phyloP scores from a whole-genome alignment of 1,284 basidiomycete genomes.

The Ustilago sp. region DNA sequence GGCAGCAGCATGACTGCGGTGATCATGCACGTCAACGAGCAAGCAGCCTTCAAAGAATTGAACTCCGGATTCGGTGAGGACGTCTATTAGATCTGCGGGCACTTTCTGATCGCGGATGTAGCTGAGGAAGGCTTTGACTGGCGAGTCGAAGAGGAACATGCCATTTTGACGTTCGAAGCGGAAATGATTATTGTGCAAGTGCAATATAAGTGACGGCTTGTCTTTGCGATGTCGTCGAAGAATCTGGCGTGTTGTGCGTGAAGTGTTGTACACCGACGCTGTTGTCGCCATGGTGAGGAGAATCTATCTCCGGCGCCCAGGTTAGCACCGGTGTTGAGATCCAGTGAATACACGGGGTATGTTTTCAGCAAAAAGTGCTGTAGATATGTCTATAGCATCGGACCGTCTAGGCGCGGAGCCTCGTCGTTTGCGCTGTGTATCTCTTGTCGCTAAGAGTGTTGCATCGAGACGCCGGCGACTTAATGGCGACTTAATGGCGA shows the following conservation, averaged over 20 bases:
- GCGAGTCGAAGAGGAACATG: conserved; percentile 65
- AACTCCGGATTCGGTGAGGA: conserved; percentile 58
- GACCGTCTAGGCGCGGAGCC: background rate
- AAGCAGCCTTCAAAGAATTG: conserved; percentile 67
- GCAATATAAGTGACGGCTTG: conserved; percentile 62
- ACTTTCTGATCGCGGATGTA: conserved; percentile 64
- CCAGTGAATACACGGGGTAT: background rate
- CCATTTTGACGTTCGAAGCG: conserved; percentile 67
- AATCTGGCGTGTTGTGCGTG: conserved; percentile 66
- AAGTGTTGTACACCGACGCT: conserved; percentile 66
- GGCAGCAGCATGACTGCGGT: conserved; percentile 48
- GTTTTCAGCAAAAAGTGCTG: background rate
- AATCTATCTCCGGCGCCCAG: background rate
- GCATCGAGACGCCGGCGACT: background rate
- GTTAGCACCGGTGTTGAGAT: background rate
- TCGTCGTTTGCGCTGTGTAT: background rate
- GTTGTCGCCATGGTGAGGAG: conserved; percentile 61
- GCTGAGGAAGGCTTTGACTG: conserved; percentile 61
- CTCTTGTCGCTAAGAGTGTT: background rate
- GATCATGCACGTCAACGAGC: conserved; percentile 67
- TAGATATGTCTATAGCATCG: background rate
- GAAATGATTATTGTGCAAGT: conserved; percentile 62
- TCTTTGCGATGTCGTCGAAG: conserved; percentile 64
- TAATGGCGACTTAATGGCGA: background rate
- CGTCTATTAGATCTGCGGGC: conserved; percentile 63